phyloP scores from a whole-genome alignment of 1,284 basidiomycete genomes.

The Leccinum griseonigrum region DNA sequence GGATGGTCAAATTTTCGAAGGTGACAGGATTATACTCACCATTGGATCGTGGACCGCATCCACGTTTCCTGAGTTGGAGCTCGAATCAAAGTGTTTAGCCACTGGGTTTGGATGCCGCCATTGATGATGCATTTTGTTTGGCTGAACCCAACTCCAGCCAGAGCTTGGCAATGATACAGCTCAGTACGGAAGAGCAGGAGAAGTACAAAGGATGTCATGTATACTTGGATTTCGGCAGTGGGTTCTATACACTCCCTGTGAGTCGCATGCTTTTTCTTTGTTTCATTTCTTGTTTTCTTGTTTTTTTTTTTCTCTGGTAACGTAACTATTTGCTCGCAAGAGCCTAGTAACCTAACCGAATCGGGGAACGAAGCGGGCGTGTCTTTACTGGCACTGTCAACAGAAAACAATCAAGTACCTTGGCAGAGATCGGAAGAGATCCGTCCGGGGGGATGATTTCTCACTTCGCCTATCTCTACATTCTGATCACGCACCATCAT shows the following conservation, averaged over 20 bases:
- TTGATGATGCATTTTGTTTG: not conserved
- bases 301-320: not conserved
- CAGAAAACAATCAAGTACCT: not conserved
- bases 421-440: conserved; percentile 24
- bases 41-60: conserved; percentile 84
- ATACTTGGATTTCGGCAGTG: conserved; percentile 64
- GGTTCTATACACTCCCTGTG: conserved; percentile 80
- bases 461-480: conserved; percentile 1
- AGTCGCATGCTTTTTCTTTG: conserved; percentile 21
- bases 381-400: not conserved
- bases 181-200: conserved; percentile 66
- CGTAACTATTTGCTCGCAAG: not conserved
- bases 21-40: conserved; percentile 63
- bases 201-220: conserved; percentile 67
- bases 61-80: conserved; percentile 59
- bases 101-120: conserved; percentile 48
- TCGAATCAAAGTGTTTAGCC: conserved; percentile 54
- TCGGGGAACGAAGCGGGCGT: not conserved
- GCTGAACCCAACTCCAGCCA: conserved; percentile 49
- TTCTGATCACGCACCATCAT: not conserved
- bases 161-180: conserved; percentile 71
- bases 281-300: not conserved
- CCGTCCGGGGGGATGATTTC: conserved; percentile 18
- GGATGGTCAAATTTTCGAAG: conserved; percentile 56
- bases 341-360: not conserved